Conservation (phyloP, 2,329 filamentous ascomycete species). For the Diaporthe citrichinensis region DNA sequence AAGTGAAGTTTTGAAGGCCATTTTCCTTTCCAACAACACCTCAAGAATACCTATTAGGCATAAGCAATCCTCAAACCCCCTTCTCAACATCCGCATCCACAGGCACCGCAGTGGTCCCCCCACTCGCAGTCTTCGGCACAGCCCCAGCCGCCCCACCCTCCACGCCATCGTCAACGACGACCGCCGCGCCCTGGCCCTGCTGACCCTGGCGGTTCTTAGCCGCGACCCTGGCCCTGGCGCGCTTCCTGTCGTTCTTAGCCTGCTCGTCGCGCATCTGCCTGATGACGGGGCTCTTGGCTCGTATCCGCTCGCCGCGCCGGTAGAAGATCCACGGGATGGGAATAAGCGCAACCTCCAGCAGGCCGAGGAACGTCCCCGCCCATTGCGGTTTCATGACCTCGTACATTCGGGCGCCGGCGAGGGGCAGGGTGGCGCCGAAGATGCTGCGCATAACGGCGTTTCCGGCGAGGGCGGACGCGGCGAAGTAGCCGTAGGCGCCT, state of each 20-base stretch:
- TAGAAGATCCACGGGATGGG: constrained; percentile 85
- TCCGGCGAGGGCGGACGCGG: constrained; percentile 81
- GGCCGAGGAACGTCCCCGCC: constrained; percentile 79
- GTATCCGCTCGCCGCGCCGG: constrained; percentile 63
- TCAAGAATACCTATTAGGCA: no score
- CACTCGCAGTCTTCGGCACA: not conserved
- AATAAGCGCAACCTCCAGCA: constrained; percentile 78
- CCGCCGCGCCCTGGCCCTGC: not conserved
- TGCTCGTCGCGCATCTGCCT: constrained; percentile 57
- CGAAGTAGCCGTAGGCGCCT: constrained; percentile 81
- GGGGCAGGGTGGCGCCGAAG: constrained; percentile 78
- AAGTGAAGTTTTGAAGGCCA: not conserved
- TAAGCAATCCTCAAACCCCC: not conserved
- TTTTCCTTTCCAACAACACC: no score
- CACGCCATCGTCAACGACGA: not conserved
- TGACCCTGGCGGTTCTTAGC: not conserved
- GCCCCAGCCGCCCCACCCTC: not conserved
- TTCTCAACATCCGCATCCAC: constrained; percentile 40
- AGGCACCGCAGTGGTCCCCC: not conserved
- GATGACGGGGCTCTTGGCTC: constrained; percentile 62
- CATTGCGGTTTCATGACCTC: constrained; percentile 76
- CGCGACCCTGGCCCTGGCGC: constrained; percentile 45
- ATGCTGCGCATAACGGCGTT: constrained; percentile 79
- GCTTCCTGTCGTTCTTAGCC: constrained; percentile 52
- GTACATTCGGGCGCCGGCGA: constrained; percentile 82